A percentile compares a stretch with the other conserved stretches of the same genome.
Conservation (phyloP, 2,329 filamentous ascomycete genomes). For the Aspergillus fumigatiaffinis region DNA sequence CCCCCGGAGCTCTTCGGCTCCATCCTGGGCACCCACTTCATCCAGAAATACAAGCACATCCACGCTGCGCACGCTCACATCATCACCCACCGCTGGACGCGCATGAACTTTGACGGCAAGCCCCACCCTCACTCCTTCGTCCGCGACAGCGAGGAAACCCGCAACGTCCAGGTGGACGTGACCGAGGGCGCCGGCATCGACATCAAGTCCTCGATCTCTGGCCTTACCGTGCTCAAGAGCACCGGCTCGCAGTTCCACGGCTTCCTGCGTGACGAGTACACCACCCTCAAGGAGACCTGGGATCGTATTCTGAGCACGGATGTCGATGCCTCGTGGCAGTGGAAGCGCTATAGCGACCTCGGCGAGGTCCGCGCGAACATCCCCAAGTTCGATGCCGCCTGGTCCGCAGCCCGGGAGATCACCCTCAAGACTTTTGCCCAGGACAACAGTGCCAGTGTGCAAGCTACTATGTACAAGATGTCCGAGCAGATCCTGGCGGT, state of each 20-base stretch:
- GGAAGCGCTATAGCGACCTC: conserved; percentile 67
- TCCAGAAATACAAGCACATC: conserved; percentile 85
- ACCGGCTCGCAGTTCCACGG: conserved; percentile 95
- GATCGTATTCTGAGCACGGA: conserved; percentile 95
- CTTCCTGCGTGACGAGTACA: conserved; percentile 90
- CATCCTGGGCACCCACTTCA: conserved; percentile 81
- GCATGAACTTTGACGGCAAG: conserved; percentile 80
- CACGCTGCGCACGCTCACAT: conserved; percentile 76
- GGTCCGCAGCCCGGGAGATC: conserved; percentile 70
- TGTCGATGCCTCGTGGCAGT: conserved; percentile 81
- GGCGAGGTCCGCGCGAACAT: conserved; percentile 63
- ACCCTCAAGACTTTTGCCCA: conserved; percentile 89
- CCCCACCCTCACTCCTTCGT: conserved; percentile 94
- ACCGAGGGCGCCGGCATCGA: conserved; percentile 66
- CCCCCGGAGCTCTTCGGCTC: conserved; percentile 90
- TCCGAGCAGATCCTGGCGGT: conserved; percentile 75
- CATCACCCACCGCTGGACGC: conserved; percentile 83
- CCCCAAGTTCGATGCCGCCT: conserved; percentile 73
- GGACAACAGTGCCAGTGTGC: conserved; percentile 88
- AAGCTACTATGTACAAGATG: conserved; percentile 99
- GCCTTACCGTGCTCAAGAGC: conserved; percentile 88
- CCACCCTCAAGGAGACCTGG: conserved; percentile 83
- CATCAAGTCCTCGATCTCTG: conserved; percentile 73
- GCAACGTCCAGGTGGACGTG: conserved; percentile 72
- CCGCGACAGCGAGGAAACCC: conserved; percentile 82